Base-by-base conservation (phyloP, 495 filamentous ascomycete genomes). In the Alectoria sarmentosa region DNA sequence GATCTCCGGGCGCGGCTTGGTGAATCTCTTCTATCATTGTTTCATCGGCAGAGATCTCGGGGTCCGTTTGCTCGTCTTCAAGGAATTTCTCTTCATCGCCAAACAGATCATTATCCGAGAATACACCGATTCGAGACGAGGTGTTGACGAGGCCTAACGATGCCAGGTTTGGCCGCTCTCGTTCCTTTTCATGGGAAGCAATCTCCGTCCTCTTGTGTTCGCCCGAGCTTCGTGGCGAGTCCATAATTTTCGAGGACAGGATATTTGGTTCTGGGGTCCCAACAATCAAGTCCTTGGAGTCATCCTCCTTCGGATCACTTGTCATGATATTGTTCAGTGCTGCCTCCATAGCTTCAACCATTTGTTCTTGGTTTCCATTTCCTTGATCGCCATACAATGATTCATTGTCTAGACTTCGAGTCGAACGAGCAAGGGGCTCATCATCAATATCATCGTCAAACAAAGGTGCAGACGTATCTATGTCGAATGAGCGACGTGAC, bases 281-380 rank as follows among this genome's bases (percentile, higher is more conserved):
- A 67, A 83, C 82, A 13, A 88, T 73, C 26, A 79, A 83, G 36
- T 78, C 79, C 64, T 80, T 82, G 39, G 86, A 69, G 57, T 89
- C 87, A 63, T 90, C 88, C 1, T 81, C 76, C 61, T 82, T 83
- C 2, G 83, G 80, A 57, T 88, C 82, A 62, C 90, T 86, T 64
- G 91, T 91, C 73, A 99, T 90, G 60, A 99, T 99, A 67, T 92
- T 89, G 69, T 89, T 96, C n/a, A 99, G 78, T 56, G 94, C 94
- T 60, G 86, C 86, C 74, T 97, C 91, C 89, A 99, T 92, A 0
- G 90, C 94, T 75, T 96, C 85, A 23, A 99, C 90, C 39, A 96
- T 79, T 68, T 80, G 71, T 26, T 74, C 79, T 66, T 84, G 76
- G 34, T 72, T 77, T 39, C 73, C 71, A 56, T 77, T 75, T 32